Percentiles rank a stretch among this genome's conserved stretches.
Conservation (phyloP, 2,329 filamentous ascomycete species). For the Colletotrichum sp. region DNA sequence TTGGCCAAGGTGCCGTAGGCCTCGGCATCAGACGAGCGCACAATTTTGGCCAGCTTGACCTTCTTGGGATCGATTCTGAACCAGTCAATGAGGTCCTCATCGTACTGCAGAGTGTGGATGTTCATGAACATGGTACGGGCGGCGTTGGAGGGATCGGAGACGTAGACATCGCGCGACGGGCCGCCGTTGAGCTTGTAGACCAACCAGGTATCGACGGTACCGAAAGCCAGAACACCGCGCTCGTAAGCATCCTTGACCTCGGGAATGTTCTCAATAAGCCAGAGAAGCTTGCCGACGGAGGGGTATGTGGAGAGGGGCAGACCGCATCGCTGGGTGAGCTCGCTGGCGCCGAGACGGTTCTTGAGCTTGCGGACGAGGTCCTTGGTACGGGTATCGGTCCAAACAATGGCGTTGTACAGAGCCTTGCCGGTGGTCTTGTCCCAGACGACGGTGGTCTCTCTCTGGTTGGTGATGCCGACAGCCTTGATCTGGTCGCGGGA, state of each 20-base stretch:
- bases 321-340: constrained; percentile 71
- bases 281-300: constrained; percentile 77
- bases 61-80: constrained; percentile 75
- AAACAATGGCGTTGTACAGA: constrained; percentile 81
- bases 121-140: constrained; percentile 90
- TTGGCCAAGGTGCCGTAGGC: constrained; percentile 69
- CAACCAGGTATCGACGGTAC: constrained; percentile 82
- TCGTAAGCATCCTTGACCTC: constrained; percentile 74
- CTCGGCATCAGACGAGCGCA: constrained; percentile 71
- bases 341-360: constrained; percentile 65
- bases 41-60: constrained; percentile 75
- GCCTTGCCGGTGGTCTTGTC: constrained; percentile 77
- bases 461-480: constrained; percentile 82
- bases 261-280: constrained; percentile 73
- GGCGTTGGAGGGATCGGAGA: constrained; percentile 84
- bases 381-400: constrained; percentile 81
- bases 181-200: constrained; percentile 81
- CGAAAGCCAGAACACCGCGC: constrained; percentile 73
- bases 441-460: constrained; percentile 83
- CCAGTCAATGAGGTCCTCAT: constrained; percentile 73
- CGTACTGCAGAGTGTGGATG: constrained; percentile 75
- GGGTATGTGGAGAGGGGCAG: constrained; percentile 84
- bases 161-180: constrained; percentile 65
- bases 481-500: constrained; percentile 71
- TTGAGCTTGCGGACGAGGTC: constrained; percentile 76